phyloP scores from a whole-genome alignment of 306 rosid genomes.

The Acacia crassicarpa region DNA sequence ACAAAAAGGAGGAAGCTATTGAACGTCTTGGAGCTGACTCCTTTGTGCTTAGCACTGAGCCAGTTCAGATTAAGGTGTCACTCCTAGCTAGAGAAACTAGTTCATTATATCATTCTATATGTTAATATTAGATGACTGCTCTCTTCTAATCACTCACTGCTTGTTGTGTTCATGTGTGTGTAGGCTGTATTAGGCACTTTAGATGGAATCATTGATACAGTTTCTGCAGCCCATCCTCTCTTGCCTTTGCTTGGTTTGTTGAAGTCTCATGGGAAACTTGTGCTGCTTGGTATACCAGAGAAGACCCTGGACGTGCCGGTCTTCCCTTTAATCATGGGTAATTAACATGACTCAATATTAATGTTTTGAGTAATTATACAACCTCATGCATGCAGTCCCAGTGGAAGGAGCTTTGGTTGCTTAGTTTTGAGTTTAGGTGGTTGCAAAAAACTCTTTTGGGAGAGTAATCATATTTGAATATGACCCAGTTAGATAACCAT shows the following conservation, averaged over 20 bases:
- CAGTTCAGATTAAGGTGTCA: conserved; percentile 47
- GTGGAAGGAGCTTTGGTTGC: too few species aligned
- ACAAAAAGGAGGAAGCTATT: conserved; percentile 50
- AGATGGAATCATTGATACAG: conserved; percentile 63
- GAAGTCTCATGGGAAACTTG: conserved; percentile 51
- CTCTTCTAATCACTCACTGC: neutral
- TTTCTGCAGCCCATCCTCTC: conserved; percentile 46
- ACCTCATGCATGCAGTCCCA: neutral
- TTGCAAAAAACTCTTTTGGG: too few species aligned
- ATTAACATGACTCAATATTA: neutral
- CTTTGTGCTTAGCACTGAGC: conserved; percentile 46
- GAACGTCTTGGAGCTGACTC: conserved; percentile 48
- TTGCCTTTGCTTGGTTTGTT: conserved; percentile 43
- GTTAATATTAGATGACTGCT: neutral
- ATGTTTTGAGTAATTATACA: neutral
- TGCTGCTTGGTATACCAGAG: conserved; percentile 46
- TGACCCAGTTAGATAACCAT: too few species aligned
- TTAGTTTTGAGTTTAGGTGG: too few species aligned
- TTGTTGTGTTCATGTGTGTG: neutral
- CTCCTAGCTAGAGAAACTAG: neutral
- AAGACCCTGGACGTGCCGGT: conserved; percentile 40
- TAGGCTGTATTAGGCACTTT: conserved; percentile 40
- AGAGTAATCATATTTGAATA: too few species aligned
- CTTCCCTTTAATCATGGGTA: conserved; percentile 31
- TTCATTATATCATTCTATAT: neutral